phyloP scores from a whole-genome alignment of 2,329 filamentous ascomycete genomes.

The Microdochium nivale region DNA sequence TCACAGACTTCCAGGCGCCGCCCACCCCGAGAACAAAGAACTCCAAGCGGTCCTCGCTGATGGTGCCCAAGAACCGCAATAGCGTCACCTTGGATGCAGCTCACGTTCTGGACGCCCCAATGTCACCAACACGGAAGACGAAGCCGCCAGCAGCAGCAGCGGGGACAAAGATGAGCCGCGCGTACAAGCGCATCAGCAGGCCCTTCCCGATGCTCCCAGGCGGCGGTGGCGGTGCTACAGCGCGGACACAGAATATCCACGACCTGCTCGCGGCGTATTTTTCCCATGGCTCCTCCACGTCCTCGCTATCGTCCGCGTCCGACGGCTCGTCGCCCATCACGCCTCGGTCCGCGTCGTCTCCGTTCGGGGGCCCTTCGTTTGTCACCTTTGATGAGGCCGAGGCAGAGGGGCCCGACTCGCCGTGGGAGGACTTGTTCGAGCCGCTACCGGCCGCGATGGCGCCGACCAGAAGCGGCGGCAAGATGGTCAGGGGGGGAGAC shows the following conservation, averaged over 20 bases:
- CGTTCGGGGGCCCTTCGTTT: constrained; percentile 2
- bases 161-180: constrained; percentile 11
- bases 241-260: constrained; percentile 8
- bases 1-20: too few relatives aligned
- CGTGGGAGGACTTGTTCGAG: constrained; percentile 11
- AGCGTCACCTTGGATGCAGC: background rate
- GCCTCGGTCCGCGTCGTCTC: constrained; percentile 2
- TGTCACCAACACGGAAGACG: background rate
- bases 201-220: constrained; percentile 9
- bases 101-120: background rate
- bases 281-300: background rate
- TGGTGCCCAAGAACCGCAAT: too few relatives aligned
- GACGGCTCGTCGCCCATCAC: constrained; percentile 7
- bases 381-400: constrained; percentile 2
- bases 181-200: constrained; percentile 16
- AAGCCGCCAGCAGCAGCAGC: background rate
- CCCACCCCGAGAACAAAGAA: background rate
- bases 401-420: constrained; percentile 3
- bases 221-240: background rate
- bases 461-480: constrained; percentile 1
- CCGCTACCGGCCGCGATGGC: constrained; percentile 8
- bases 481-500: background rate
- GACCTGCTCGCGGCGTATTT: constrained; percentile 13
- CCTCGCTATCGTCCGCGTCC: constrained; percentile 5
- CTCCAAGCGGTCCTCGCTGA: background rate